Evolutionary conservation across 139 green algal genomes (phyloP).

Genomic region (Picochlorum sp.): DNA sequence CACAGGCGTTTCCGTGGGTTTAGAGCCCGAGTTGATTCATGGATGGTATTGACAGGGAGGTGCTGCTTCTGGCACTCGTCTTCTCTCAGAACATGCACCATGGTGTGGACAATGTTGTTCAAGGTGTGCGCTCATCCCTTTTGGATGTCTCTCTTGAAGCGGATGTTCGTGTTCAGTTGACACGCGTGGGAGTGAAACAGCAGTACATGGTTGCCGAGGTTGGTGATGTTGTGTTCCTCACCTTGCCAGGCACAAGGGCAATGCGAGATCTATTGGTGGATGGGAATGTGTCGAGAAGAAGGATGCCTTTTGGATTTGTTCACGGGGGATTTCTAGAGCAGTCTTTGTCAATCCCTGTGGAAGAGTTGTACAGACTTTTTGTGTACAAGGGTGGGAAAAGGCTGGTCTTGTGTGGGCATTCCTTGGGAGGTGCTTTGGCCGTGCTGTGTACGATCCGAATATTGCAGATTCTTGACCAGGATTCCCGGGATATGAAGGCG

Average conservation of each 20-base stretch:
- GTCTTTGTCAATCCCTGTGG: neutral
- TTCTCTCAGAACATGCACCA: no score
- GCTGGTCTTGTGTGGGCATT: conserved; percentile 11
- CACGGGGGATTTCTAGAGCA: conserved; percentile 7
- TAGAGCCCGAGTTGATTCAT: no score
- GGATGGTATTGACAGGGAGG: no score
- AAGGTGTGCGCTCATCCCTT: neutral
- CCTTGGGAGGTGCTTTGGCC: conserved; percentile 6
- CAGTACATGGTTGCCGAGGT: conserved; percentile 6
- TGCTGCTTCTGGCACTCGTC: no score
- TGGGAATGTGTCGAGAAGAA: neutral
- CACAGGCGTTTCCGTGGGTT: no score
- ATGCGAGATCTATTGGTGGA: neutral
- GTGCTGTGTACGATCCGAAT: neutral
- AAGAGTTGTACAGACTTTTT: conserved; percentile 5
- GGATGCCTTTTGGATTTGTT: neutral
- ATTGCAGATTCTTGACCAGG: neutral
- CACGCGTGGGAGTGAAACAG: neutral
- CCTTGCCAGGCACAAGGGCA: conserved; percentile 4
- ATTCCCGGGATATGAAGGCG: neutral
- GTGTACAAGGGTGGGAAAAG: neutral
- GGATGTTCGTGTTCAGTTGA: neutral
- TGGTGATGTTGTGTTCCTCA: neutral
- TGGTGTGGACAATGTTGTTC: neutral
- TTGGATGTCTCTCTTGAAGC: neutral